These are phyloP conservation scores for Alloteropsis semialata DNA, from an alignment of 176 grass and related monocot species.

Conservation along the genomic window DNA sequence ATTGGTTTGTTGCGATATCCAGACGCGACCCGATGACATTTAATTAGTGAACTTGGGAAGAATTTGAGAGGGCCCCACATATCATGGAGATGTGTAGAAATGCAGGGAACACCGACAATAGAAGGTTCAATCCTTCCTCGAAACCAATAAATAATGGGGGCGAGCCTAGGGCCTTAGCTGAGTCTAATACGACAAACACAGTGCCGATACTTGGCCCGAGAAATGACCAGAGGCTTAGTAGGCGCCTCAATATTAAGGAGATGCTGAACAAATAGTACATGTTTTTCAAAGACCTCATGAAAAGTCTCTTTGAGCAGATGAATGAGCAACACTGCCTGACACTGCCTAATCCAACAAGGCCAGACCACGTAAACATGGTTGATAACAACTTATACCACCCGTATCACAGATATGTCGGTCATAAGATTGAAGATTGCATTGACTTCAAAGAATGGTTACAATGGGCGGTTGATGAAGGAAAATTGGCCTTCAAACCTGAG, in stretches of 20 bases:
- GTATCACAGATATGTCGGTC: not conserved
- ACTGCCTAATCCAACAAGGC: not conserved
- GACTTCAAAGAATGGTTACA: not conserved
- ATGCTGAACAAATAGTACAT: too few species aligned
- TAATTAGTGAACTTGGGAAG: too few species aligned
- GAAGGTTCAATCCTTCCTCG: not conserved
- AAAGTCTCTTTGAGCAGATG: not conserved
- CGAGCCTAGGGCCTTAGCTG: not conserved
- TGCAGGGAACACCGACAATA: not conserved
- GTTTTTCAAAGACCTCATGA: too few species aligned
- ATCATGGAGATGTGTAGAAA: not conserved
- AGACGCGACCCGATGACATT: too few species aligned
- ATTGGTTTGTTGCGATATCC: too few species aligned
- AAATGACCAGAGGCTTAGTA: too few species aligned
- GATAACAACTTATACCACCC: not conserved
- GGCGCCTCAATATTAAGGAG: too few species aligned
- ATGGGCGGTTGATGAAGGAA: not conserved
- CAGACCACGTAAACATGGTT: not conserved
- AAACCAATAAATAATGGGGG: not conserved
- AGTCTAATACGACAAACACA: too few species aligned
- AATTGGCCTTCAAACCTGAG: not conserved
- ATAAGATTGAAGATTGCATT: not conserved
- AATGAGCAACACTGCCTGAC: too few species aligned
- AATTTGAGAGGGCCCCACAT: not conserved
- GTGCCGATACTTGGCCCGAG: too few species aligned